phyloP scores from a whole-genome alignment of 257 asterid species.

The Jaltomata sinuosa region DNA sequence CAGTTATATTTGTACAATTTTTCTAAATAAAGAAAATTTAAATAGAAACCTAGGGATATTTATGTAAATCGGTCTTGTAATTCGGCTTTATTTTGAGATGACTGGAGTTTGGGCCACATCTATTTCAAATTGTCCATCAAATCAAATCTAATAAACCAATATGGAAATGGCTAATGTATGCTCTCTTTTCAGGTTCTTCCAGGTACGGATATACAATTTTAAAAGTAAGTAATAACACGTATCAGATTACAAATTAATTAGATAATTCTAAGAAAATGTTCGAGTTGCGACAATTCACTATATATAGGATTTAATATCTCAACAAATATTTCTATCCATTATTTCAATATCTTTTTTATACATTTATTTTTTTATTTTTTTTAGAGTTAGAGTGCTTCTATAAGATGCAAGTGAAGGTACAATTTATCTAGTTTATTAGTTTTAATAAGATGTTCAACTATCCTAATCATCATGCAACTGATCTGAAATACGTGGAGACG shows the following conservation, averaged over 20 bases:
- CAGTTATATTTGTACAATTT: too few species aligned
- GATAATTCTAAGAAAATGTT: background rate
- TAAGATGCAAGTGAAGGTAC: too few species aligned
- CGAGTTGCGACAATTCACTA: background rate
- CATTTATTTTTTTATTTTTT: too few species aligned
- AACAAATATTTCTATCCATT: background rate
- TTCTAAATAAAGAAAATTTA: too few species aligned
- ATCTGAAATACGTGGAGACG: background rate
- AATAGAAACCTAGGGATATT: too few species aligned
- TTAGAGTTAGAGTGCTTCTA: too few species aligned
- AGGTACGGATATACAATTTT: too few species aligned
- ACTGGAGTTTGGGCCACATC: background rate
- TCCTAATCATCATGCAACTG: background rate
- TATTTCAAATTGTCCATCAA: background rate
- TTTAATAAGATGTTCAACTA: background rate
- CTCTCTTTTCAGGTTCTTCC: too few species aligned
- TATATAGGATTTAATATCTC: background rate
- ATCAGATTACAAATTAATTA: background rate
- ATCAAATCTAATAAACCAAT: background rate
- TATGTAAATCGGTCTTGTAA: background rate
- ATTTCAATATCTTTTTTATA: background rate
- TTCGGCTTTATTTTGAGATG: too few species aligned
- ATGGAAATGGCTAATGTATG: background rate
- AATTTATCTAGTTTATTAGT: background rate
- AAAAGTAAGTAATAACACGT: background rate